A percentile compares a stretch with the other conserved stretches of the same genome.
These are phyloP conservation scores for Wickerhamiella azyma DNA, from an alignment of 805 yeast genomes.

Conservation along the genomic window DNA sequence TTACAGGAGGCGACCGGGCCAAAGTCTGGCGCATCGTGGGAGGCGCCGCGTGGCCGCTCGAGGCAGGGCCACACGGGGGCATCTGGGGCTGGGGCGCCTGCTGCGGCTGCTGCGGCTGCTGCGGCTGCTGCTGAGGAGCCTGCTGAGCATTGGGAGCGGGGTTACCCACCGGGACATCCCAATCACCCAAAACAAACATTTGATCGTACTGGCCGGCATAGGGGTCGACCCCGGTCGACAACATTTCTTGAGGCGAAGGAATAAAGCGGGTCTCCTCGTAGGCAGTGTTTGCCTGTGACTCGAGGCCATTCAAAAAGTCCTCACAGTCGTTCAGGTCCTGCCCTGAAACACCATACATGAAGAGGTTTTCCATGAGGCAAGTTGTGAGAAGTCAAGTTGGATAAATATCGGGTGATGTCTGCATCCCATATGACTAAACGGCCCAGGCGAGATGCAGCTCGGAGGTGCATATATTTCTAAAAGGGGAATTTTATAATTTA, in stretches of 20 bases:
- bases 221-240: constrained; percentile 10
- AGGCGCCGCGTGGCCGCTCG: too few species aligned
- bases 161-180: not conserved
- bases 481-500: not conserved
- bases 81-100: not conserved
- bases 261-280: constrained; percentile 2
- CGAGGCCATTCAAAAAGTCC: constrained; percentile 6
- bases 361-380: constrained; percentile 8
- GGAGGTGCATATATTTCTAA: not conserved
- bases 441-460: not conserved
- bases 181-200: constrained; percentile 1
- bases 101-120: not conserved
- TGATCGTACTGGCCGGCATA: constrained; percentile 7
- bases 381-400: not conserved
- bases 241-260: constrained; percentile 10
- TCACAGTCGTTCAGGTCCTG: constrained; percentile 10
- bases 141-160: not conserved
- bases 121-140: too few species aligned
- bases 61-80: not conserved
- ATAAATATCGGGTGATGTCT: not conserved
- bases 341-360: constrained; percentile 8
- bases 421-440: not conserved
- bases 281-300: constrained; percentile 2
- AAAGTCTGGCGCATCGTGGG: too few species aligned
- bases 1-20: constrained; percentile 5